Conservation (phyloP, 208 protist species). For the Acanthamoeba rhysodes region DNA sequence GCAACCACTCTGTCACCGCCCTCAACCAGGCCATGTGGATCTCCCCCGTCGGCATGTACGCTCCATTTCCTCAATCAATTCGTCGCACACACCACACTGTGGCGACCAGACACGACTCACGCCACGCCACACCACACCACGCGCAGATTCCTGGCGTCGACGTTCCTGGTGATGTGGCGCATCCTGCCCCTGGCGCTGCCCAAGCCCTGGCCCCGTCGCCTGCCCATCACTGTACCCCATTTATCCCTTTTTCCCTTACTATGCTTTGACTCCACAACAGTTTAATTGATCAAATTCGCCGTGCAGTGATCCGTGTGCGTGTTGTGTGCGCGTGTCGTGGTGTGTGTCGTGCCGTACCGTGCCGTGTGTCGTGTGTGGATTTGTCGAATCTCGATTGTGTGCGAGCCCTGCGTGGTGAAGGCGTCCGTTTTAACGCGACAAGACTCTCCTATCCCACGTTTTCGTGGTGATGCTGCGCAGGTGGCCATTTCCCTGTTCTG, state of each 20-base stretch:
- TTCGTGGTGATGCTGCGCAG: neutral
- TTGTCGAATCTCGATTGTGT: too few species aligned
- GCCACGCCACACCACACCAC: neutral
- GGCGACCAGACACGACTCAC: too few species aligned
- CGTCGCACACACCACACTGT: neutral
- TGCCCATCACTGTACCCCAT: neutral
- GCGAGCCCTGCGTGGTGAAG: too few species aligned
- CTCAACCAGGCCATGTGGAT: neutral
- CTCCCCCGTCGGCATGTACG: neutral
- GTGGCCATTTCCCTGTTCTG: conserved; percentile 8
- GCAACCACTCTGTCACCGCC: neutral
- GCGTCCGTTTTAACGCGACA: neutral
- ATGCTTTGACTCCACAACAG: neutral
- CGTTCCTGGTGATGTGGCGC: neutral
- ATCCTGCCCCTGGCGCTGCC: neutral
- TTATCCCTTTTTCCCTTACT: neutral
- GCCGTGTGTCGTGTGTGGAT: neutral
- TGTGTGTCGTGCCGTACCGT: too few species aligned
- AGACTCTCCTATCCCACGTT: neutral
- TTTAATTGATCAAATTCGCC: neutral
- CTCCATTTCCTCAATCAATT: too few species aligned
- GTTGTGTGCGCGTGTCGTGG: neutral
- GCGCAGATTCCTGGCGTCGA: neutral
- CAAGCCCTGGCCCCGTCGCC: neutral
- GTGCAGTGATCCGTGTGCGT: neutral